Percentiles rank a stretch among this genome's conserved stretches.
Evolutionary conservation across 345 rosid species (phyloP).

Genomic region (Eutrema heterophyllum): DNA sequence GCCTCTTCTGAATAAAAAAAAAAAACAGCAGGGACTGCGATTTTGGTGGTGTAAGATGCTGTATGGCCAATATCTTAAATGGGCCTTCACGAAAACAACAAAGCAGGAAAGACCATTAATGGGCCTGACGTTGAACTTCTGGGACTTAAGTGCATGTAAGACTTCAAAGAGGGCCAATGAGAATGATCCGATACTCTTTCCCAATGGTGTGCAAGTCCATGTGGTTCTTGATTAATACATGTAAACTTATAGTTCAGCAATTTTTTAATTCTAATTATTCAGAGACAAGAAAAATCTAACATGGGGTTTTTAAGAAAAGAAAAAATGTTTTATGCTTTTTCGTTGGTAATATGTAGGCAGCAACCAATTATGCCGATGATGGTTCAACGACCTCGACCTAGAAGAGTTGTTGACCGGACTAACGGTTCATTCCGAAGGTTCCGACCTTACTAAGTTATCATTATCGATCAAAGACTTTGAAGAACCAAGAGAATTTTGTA

Average conservation of each 20-base stretch:
- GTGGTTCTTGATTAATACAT: too few species aligned
- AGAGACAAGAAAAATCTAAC: neutral
- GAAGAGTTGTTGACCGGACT: constrained; percentile 11
- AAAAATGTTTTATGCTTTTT: neutral
- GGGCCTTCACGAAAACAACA: neutral
- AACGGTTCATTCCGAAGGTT: neutral
- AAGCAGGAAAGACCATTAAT: neutral
- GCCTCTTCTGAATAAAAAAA: neutral
- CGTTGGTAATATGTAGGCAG: constrained; percentile 15
- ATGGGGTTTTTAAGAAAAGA: neutral
- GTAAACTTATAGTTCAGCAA: neutral
- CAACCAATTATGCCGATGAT: constrained; percentile 10
- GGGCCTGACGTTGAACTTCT: neutral
- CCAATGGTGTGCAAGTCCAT: neutral
- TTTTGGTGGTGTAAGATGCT: neutral
- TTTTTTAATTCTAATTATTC: neutral
- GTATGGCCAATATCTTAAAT: neutral
- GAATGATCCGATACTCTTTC: neutral
- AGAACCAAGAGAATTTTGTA: neutral
- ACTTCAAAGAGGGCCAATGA: neutral
- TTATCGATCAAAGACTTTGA: neutral
- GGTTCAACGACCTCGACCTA: constrained; percentile 10
- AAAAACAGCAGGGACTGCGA: neutral
- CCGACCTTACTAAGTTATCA: neutral
- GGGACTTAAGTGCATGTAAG: neutral